Percentiles rank a stretch among this genome's conserved stretches.
Evolutionary conservation across 2,329 filamentous ascomycete species (phyloP).

Genomic region (Cylindrodendrum hubeiense): DNA sequence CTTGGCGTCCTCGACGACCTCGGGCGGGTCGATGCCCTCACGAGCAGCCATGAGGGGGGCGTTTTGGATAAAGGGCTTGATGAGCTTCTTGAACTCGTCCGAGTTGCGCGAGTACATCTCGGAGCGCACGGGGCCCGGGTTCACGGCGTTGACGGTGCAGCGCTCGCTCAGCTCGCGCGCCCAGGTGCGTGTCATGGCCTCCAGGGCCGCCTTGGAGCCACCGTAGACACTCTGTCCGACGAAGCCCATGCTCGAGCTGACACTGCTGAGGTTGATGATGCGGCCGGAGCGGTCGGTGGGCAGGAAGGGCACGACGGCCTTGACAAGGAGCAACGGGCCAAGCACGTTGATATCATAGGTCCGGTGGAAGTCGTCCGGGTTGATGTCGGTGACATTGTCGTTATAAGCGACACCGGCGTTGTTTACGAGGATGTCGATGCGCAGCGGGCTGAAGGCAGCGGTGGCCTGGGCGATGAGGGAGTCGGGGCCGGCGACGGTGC

Average conservation of each 20-base stretch:
- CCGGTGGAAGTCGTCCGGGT: slow-evolving; percentile 72
- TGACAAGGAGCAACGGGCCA: slow-evolving; percentile 81
- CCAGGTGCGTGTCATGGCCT: slow-evolving; percentile 69
- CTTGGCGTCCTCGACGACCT: slow-evolving; percentile 44
- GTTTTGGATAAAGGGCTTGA: slow-evolving; percentile 46
- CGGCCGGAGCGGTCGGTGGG: slow-evolving; percentile 75
- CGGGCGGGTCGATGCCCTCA: slow-evolving; percentile 38
- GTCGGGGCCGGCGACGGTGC: slow-evolving; percentile 37
- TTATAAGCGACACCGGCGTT: slow-evolving; percentile 81
- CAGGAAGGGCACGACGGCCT: slow-evolving; percentile 77
- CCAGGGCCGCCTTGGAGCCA: slow-evolving; percentile 65
- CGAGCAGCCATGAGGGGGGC: slow-evolving; percentile 43
- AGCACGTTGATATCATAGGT: slow-evolving; percentile 84
- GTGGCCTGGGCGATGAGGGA: slow-evolving; percentile 40
- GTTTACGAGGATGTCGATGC: slow-evolving; percentile 79
- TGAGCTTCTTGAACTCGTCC: slow-evolving; percentile 44
- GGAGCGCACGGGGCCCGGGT: slow-evolving; percentile 66
- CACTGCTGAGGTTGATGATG: slow-evolving; percentile 65
- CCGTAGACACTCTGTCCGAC: slow-evolving; percentile 65
- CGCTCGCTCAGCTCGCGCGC: slow-evolving; percentile 64
- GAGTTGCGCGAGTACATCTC: slow-evolving; percentile 58
- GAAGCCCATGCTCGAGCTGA: slow-evolving; percentile 62
- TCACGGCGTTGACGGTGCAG: slow-evolving; percentile 65
- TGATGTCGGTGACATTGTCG: slow-evolving; percentile 70
- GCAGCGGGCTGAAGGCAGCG: slow-evolving; percentile 39